Base-by-base conservation (phyloP, 2,329 filamentous ascomycete species). In the Alternaria infectoria region DNA sequence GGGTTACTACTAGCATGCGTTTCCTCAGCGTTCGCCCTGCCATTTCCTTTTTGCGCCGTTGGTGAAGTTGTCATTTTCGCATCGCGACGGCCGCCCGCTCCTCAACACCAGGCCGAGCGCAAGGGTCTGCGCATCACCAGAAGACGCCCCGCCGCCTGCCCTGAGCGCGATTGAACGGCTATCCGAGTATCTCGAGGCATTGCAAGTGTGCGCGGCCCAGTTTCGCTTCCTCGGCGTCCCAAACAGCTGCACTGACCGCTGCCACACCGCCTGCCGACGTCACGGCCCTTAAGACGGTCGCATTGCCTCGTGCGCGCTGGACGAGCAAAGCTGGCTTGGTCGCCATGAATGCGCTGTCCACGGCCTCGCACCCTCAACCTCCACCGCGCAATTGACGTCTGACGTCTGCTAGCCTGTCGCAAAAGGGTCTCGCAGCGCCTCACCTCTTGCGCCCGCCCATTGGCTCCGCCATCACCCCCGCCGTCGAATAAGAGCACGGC, bases 261-360 rank as follows among this genome's bases (percentile, higher is more conserved):
- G 47, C 66, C 70, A 76, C 78, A 80, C 78, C 78, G 78, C 78
- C 77, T 78, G 73, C 71, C 69, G 61, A 72, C 75, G 69, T 77
- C 70, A 70, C 70, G 66, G 69, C 67, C 60, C 72, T 74, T 76
- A 76, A 74, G 70, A 70, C 71, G 75, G 69, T 77, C 71, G 69
- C 73, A 69, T 65, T 57, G 68, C 69, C 71, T 70, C 72, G 70
- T 36, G 49, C 73, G 71, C 72, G 69, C 65, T 64, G 71, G 66
- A 61, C 68, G 62, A 40, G 63, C 57, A 70, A 73, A 74, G 74
- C 69, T 72, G 72, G 69, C 74, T 57, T 69, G 73, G 69, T 78
- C 77, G 77, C 75, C 69, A 80, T 80, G 78, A 76, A 80, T 80
- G 78, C 77, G 74, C 75, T 79, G 76, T 77, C 70, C 66, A 70